A percentile compares a stretch with the other conserved stretches of the same genome.
These are phyloP conservation scores for Geotrichum fermentans DNA, from an alignment of 1,139 yeast species.

Conservation along the genomic window DNA sequence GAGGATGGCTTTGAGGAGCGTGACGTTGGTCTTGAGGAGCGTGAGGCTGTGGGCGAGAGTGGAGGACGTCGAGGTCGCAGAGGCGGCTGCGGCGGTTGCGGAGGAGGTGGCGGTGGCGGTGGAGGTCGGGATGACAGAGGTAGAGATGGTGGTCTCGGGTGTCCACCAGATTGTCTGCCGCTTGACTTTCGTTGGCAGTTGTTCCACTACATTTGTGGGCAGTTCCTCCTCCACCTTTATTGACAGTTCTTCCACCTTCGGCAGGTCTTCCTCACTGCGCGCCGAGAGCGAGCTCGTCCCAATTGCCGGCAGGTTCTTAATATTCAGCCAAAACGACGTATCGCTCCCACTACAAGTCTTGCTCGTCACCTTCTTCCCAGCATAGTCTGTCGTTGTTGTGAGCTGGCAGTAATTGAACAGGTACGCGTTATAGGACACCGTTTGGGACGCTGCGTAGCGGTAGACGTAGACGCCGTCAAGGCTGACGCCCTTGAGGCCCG, in stretches of 20 bases:
- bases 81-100: background rate
- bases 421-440: constrained; percentile 6
- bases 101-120: background rate
- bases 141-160: background rate
- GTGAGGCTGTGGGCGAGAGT: background rate
- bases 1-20: background rate
- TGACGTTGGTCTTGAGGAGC: background rate
- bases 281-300: too few relatives aligned
- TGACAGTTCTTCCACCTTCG: background rate
- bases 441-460: background rate
- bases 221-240: background rate
- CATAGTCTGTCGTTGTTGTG: background rate
- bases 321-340: background rate
- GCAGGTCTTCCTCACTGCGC: too few relatives aligned
- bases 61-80: background rate
- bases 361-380: background rate
- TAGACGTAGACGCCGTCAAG: constrained; percentile 8
- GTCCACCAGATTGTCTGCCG: background rate
- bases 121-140: background rate
- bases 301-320: background rate
- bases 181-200: background rate
- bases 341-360: background rate
- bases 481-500: constrained; percentile 3
- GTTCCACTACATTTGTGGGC: background rate
- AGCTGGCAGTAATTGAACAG: constrained; percentile 8